Base-by-base conservation (phyloP, 345 rosid species). In the Anastatica hierochuntica region DNA sequence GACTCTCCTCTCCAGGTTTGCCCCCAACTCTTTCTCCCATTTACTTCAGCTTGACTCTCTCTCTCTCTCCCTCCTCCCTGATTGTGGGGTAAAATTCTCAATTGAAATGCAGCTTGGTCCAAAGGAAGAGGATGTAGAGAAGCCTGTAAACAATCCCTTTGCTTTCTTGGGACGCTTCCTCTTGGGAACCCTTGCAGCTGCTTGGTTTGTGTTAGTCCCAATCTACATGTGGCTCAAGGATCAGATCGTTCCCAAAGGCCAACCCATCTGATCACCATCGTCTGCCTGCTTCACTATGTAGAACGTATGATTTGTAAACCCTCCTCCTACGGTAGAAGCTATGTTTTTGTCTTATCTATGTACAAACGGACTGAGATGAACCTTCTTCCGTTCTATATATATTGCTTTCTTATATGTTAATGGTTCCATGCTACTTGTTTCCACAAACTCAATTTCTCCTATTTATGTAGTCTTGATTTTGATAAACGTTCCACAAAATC, bases 191-290 rank as follows among this genome's bases (percentile, higher is more conserved):
- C 24, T 81, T 72, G 95, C 97, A 0, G 90, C 82, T 33, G 61
- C 87, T 0, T 92, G 90, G 74, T 92, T 60, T 51, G 94, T 85
- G 16, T 57, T 92, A 71, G 70, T 92, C 59, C 94, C 99, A 0
- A 78, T 88, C 65, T 88, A 92, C 79, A 85, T 92, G 99, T 92
- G 99, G 99, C 46, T 92, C 68, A 92, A 92, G 69, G 95, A 88
- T 77, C 81, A 73, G 73, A 69, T 88, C 52, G 73, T 79, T 36
- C 97, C 99, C 17, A 73, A 85, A 79, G 97, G 82, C 23, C 75
- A 54, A 63, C 94, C 97, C 20, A 83, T 92, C 56, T 67, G 66
- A 65, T 49, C 21, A n/a, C n/a, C n/a, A n/a, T n/a, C n/a, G n/a
- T n/a, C n/a, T n/a, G n/a, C n/a, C n/a, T n/a, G n/a, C n/a, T n/a